Evolutionary conservation across 2,329 filamentous ascomycete genomes (phyloP), one percentile per base, ranked within the genome.

Genomic region (Pezicula neosporulosa): DNA sequence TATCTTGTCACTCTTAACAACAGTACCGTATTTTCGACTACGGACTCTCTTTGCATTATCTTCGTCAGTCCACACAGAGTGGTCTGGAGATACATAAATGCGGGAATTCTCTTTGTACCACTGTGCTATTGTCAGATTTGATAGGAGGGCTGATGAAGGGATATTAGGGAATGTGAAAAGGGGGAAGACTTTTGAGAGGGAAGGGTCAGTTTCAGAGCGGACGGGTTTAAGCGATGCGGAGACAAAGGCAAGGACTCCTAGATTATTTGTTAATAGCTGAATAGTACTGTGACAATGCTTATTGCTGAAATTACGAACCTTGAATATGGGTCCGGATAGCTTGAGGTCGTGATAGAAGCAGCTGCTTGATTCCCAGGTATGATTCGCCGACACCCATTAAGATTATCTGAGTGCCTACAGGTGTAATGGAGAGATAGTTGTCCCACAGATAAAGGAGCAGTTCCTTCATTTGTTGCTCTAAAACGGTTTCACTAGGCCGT

Each of bases 371-470:
- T 2, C 90, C 91, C 3, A 88, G 76, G 63, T 94, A 96, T 1
- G 94, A 89, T 61, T 90, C 86, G n/a, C 94, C 94, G 2, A 96
- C 83, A 0, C 94, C 93, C 65, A 99, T 77, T 19, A 99, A 76
- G 65, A 96, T 89, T 15, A 97, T 82, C 48, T 93, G 42, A 4
- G 42, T 83, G 6, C 86, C 83, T 0, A 81, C 77, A 2, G 86
- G 80, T 47, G 85, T 85, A 30, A 89, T 77, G 74, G 96, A 89
- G 18, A 99, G 83, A 64, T 97, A 97, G 65, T 99, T 99, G 61
- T 97, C 92, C 94, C 94, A 99, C 13, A 99, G 75, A 64, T 96
- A 97, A 54, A 81, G 84, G 4, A 93, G 83, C 10, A 97, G 74
- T 54, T 93, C 85, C 55, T 87, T 83, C 0, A 82, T 85, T 67